Conservation (phyloP, 345 rosid genomes). For the Salix exigua region DNA sequence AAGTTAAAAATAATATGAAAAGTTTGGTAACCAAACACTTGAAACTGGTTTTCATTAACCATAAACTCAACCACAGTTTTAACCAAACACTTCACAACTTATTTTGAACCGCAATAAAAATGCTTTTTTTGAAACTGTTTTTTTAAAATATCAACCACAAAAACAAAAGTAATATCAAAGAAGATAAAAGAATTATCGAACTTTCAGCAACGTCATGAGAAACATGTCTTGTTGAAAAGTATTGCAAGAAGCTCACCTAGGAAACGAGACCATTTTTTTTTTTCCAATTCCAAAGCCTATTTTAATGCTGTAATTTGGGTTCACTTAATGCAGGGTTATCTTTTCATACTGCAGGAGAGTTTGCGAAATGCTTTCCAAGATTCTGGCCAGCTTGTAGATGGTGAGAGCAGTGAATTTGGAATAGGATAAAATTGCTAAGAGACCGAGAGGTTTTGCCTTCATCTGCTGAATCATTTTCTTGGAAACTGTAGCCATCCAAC, state of each 20-base stretch:
- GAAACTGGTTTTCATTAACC: too few relatives aligned
- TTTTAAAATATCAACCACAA: too few relatives aligned
- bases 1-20: too few relatives aligned
- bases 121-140: too few relatives aligned
- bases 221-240: neutral
- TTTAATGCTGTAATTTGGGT: neutral
- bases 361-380: constrained; percentile 62
- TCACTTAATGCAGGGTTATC: constrained; percentile 54
- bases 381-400: constrained; percentile 60
- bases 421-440: constrained; percentile 74
- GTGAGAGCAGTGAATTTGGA: constrained; percentile 51
- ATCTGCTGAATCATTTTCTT: neutral
- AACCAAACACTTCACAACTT: too few relatives aligned
- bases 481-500: neutral
- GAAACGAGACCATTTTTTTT: too few relatives aligned
- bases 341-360: constrained; percentile 69
- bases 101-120: too few relatives aligned
- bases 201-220: too few relatives aligned
- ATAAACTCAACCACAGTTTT: too few relatives aligned
- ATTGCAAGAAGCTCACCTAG: neutral
- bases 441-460: constrained; percentile 71
- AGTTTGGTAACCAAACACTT: too few relatives aligned
- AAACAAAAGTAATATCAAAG: too few relatives aligned
- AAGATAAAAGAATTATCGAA: too few relatives aligned
- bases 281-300: neutral